Evolutionary conservation across 768 basidiomycete species (phyloP).

Genomic region (Cyathus striatus): DNA sequence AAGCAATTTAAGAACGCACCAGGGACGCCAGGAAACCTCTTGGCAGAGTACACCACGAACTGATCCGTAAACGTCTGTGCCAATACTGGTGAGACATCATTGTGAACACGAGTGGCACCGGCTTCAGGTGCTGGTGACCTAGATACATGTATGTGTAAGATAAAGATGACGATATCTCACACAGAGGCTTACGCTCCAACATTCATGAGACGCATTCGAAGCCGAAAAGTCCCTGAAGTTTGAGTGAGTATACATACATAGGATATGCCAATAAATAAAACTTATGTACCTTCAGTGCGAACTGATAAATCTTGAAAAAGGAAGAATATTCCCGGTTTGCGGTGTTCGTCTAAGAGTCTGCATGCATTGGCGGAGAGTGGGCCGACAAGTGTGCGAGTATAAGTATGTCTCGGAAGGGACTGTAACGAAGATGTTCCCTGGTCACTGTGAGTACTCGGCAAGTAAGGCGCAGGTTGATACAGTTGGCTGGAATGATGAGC

Average conservation of each 20-base stretch:
- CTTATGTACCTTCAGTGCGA: constrained; percentile 72
- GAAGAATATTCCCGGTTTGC: constrained; percentile 87
- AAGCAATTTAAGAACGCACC: constrained; percentile 39
- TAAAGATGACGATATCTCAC: constrained; percentile 3
- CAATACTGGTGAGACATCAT: constrained; percentile 66
- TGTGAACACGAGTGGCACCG: constrained; percentile 62
- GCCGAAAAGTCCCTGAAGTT: constrained; percentile 76
- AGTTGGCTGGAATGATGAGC: constrained; percentile 19
- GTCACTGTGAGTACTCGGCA: constrained; percentile 14
- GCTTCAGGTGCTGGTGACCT: constrained; percentile 73
- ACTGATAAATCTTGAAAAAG: constrained; percentile 93
- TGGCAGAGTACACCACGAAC: constrained; percentile 88
- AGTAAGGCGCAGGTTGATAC: constrained; percentile 11
- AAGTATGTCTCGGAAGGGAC: constrained; percentile 60
- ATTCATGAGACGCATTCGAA: constrained; percentile 85
- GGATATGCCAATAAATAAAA: too few species aligned
- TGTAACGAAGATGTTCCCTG: constrained; percentile 21
- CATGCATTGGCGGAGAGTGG: constrained; percentile 85
- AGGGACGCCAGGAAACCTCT: constrained; percentile 92
- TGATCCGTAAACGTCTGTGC: constrained; percentile 81
- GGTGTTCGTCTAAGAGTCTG: constrained; percentile 79
- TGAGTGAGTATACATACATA: too few species aligned
- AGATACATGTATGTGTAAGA: too few species aligned
- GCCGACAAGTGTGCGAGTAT: constrained; percentile 87
- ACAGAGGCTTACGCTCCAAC: constrained; percentile 75